phyloP scores from a whole-genome alignment of 164 flowering plant species.

The Chimonanthus salicifolius region DNA sequence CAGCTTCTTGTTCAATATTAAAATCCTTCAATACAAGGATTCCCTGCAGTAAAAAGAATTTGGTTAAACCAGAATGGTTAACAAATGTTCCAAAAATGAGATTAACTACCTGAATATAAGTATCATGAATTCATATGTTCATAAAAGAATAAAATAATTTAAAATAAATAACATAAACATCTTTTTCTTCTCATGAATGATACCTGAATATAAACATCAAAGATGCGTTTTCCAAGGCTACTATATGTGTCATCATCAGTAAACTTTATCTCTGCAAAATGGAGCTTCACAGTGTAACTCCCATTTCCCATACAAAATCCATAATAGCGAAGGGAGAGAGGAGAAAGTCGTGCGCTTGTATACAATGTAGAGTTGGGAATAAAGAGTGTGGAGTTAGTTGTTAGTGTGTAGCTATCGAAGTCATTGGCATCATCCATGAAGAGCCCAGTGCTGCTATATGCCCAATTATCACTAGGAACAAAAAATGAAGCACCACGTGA shows the following conservation, averaged over 20 bases:
- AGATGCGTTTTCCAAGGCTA: slow-evolving; percentile 63
- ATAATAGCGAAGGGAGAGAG: slow-evolving; percentile 55
- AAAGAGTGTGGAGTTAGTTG: slow-evolving; percentile 15
- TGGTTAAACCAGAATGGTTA: too few relatives aligned
- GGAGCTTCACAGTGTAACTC: slow-evolving; percentile 49
- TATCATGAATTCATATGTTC: too few relatives aligned
- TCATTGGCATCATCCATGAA: slow-evolving; percentile 52
- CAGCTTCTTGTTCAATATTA: slow-evolving; percentile 9
- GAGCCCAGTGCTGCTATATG: slow-evolving; percentile 66
- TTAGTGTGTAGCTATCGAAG: slow-evolving; percentile 18
- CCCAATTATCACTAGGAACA: slow-evolving; percentile 43
- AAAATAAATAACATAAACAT: too few relatives aligned
- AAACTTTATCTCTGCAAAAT: slow-evolving; percentile 70
- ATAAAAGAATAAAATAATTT: too few relatives aligned
- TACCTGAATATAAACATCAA: slow-evolving; percentile 72
- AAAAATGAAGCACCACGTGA: slow-evolving; percentile 53
- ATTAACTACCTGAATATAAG: too few relatives aligned
- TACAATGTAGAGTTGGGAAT: slow-evolving; percentile 41
- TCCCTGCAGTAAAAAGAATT: too few relatives aligned
- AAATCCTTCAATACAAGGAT: slow-evolving; percentile 9
- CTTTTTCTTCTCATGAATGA: background rate
- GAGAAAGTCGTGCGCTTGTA: slow-evolving; percentile 52
- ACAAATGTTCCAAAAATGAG: too few relatives aligned
- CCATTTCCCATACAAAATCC: slow-evolving; percentile 51
- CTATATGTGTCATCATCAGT: slow-evolving; percentile 39